These are phyloP conservation scores for Lentinula boryana DNA, from an alignment of 768 basidiomycete genomes.

Conservation along the genomic window DNA sequence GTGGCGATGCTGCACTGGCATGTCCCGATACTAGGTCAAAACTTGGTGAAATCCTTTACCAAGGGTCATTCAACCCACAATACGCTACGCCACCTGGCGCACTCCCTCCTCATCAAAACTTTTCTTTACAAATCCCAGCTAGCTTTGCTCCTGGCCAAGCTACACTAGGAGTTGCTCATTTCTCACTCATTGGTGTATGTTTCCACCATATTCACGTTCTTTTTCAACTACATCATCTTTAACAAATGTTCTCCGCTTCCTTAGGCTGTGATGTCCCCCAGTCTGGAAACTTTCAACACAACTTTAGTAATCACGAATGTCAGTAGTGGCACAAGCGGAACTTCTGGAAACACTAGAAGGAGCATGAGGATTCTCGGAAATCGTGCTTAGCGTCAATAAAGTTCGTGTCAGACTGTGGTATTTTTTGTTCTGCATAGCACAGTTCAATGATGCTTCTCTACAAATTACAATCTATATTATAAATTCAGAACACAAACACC, in stretches of 20 bases:
- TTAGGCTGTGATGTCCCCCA: slow-evolving; percentile 26
- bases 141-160: slow-evolving; percentile 21
- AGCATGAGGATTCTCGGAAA: not conserved
- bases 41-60: slow-evolving; percentile 27
- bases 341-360: not conserved
- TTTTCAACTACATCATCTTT: not conserved
- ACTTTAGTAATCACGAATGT: slow-evolving; percentile 18
- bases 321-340: not conserved
- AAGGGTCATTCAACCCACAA: slow-evolving; percentile 24
- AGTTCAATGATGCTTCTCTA: not conserved
- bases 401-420: not conserved
- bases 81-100: slow-evolving; percentile 16
- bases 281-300: slow-evolving; percentile 25
- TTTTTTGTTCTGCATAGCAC: not conserved
- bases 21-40: slow-evolving; percentile 20
- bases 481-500: not conserved
- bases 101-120: slow-evolving; percentile 39
- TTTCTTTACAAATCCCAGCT: slow-evolving; percentile 34
- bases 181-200: slow-evolving; percentile 35
- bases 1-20: slow-evolving; percentile 11
- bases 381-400: not conserved
- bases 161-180: slow-evolving; percentile 29
- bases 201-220: not conserved
- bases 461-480: not conserved
- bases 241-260: not conserved